These are phyloP conservation scores for Thecaphora frezii DNA, from an alignment of 1,284 basidiomycete genomes.

Conservation along the genomic window DNA sequence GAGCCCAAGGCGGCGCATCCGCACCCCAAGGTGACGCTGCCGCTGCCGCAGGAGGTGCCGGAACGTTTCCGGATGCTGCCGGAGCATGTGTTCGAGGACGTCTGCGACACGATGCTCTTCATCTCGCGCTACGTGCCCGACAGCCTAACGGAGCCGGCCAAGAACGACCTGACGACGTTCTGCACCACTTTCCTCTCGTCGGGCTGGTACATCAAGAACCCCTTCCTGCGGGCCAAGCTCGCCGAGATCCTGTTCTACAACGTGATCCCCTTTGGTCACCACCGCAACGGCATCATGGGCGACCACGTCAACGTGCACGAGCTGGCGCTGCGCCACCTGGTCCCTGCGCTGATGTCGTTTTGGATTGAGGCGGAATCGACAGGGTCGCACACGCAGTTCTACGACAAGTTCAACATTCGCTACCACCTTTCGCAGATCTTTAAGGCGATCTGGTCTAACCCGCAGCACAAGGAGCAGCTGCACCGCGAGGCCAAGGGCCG, in stretches of 20 bases:
- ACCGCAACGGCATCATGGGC: conserved; percentile 76
- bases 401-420: conserved; percentile 89
- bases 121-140: conserved; percentile 74
- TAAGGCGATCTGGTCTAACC: conserved; percentile 53
- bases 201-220: conserved; percentile 97
- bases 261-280: conserved; percentile 74
- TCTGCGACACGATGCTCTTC: conserved; percentile 83
- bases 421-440: conserved; percentile 53
- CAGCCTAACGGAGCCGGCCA: conserved; percentile 72
- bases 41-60: conserved; percentile 82
- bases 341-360: conserved; percentile 89
- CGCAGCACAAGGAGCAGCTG: conserved; percentile 51
- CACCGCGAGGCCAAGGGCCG: conserved; percentile 36
- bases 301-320: conserved; percentile 80
- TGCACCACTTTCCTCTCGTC: conserved; percentile 88
- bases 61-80: conserved; percentile 83
- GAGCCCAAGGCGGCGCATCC: conserved; percentile 83
- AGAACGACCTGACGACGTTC: conserved; percentile 86
- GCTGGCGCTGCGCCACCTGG: conserved; percentile 81
- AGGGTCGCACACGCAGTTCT: conserved; percentile 96
- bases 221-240: conserved; percentile 95
- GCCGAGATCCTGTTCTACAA: conserved; percentile 89
- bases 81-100: conserved; percentile 91
- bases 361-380: conserved; percentile 98
- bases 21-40: conserved; percentile 58